Base-by-base conservation (phyloP, 116 monocot genomes). In the Cymodocea nodosa region DNA sequence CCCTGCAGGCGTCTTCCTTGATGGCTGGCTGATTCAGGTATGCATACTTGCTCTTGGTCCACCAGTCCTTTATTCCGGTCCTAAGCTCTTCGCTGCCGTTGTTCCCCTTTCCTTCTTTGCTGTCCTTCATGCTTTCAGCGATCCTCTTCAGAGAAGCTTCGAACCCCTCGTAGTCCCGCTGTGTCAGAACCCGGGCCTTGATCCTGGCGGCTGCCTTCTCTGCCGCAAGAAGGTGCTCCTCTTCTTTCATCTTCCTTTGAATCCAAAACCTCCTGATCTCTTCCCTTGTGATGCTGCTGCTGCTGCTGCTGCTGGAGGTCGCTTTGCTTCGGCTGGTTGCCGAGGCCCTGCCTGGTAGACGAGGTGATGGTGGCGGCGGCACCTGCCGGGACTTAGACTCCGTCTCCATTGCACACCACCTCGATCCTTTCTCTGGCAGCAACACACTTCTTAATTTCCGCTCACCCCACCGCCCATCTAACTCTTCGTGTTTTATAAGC, bases 61-160 rank as follows among this genome's bases (percentile, higher is more conserved):
- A 85, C 90, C 90, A 90, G 53, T 86, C 77, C 36, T 84, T 86
- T 59, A 86, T 83, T 54, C 79, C 83, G 30, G 77, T 69, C n/a
- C 35, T 24, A 24, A 62, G 65, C 51, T 80, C 75, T 30, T 78
- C 71, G 14, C 3, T 24, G 57, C 30, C 52, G 1, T 15, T 63
- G 50, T 23, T 37, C 5, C 4, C 23, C 22, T 59, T 60, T 12
- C n/a, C 52, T 67, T 74, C 35, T 16, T 70, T 73, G 3, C 24
- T 57, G 17, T 36, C 23, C 51, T 57, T 2, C 20, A 56, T 56
- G 19, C 30, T 64, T 16, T 72, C 62, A 14, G 11, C 52, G 19
- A 74, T 70, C 15, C 56, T 78, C 57, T 56, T 63, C 52, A 91
- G 15, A 19, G 70, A 69, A 23, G 75, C 80, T 66, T 82, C 81